Percentiles rank a stretch among this genome's conserved stretches.
Evolutionary conservation across 2,329 filamentous ascomycete species (phyloP).

Genomic region (Colletotrichum incanum): DNA sequence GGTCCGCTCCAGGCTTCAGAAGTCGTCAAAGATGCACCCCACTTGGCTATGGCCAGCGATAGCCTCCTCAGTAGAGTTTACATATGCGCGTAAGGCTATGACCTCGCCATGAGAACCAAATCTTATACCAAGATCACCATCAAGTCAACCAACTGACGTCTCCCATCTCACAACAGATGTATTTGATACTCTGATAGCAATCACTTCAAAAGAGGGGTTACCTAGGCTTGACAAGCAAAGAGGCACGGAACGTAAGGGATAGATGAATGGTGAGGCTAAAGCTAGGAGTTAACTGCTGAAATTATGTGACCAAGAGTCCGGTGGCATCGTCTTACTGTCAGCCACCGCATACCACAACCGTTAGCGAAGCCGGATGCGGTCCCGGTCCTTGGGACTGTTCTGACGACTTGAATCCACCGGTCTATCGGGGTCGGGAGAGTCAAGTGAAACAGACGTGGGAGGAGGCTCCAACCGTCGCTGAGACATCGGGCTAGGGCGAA

Average conservation of each 20-base stretch:
- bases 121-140: too few relatives aligned
- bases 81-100: background rate
- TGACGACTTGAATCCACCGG: background rate
- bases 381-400: background rate
- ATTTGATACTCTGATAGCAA: background rate
- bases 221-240: background rate
- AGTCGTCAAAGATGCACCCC: background rate
- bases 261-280: background rate
- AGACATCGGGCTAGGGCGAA: constrained; percentile 9
- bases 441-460: constrained; percentile 4
- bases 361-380: constrained; percentile 11
- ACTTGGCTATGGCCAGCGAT: background rate
- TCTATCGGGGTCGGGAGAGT: background rate
- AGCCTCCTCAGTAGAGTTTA: background rate
- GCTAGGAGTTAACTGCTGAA: background rate
- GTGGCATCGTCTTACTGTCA: background rate
- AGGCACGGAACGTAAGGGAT: constrained; percentile 19
- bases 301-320: background rate
- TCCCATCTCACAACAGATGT: background rate
- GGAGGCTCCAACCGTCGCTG: background rate
- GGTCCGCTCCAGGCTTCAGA: background rate
- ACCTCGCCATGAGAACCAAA: background rate
- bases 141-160: background rate
- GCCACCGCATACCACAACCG: constrained; percentile 12
- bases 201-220: constrained; percentile 1